Evolutionary conservation across 139 green algal species (phyloP), one percentile per base, ranked within the genome.

Genomic region (Marvania coccoides): DNA sequence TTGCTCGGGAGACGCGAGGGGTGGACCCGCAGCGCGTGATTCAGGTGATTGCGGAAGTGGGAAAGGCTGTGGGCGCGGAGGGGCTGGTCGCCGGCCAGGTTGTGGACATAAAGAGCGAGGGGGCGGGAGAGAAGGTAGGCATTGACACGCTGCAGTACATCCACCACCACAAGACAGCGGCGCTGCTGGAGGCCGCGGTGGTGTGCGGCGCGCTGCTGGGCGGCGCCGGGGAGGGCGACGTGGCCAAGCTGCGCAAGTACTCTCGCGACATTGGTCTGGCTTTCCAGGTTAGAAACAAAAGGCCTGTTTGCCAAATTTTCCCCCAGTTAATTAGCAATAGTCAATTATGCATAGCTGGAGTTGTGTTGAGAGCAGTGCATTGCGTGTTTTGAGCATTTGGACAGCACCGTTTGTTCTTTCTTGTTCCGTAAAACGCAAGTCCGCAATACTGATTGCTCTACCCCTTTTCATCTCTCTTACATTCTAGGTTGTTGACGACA

Each of bases 401-500:
- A n/a, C n/a, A n/a, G n/a, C n/a, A n/a, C n/a, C n/a, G n/a, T n/a
- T n/a, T n/a, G n/a, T n/a, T n/a, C n/a, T n/a, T n/a, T n/a, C n/a
- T n/a, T n/a, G n/a, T n/a, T n/a, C n/a, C n/a, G n/a, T n/a, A n/a
- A n/a, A n/a, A n/a, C n/a, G n/a, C n/a, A n/a, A n/a, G 19, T 51
- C 42, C 19, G 42, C 19, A 23, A 23, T 19, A 51, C 19, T 51
- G 19, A 23, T 51, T 19, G 19, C 42, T 30, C 12, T 67, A 38
- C 12, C 24, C 10, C 9, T 23, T 26, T 40, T 9, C 63, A 12
- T 7, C 23, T 13, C 80, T 95, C 85, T n/a, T n/a, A n/a, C n/a
- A n/a, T n/a, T n/a, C n/a, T n/a, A n/a, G n/a, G 90, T 99, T 5
- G 80, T 99, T 39, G 95, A 99, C 72, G 94, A 99, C 80, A 98